These are phyloP conservation scores for Boletellus deceptivus DNA, from an alignment of 1,284 basidiomycete genomes.

Conservation along the genomic window DNA sequence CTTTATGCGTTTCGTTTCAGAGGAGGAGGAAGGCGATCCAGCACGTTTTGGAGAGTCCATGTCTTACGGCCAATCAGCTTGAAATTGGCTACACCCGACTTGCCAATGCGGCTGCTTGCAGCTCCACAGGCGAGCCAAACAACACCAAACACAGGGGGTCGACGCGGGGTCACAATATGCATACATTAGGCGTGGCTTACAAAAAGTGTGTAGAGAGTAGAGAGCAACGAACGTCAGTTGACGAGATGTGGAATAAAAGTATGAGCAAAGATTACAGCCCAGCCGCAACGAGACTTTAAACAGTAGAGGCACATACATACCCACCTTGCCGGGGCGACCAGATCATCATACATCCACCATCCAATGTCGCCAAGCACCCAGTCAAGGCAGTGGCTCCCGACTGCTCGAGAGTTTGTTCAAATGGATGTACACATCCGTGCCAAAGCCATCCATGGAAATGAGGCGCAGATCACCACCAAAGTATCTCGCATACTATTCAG, in stretches of 20 bases:
- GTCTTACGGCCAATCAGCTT: slow-evolving; percentile 23
- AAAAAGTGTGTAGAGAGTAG: too few relatives aligned
- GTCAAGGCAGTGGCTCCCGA: slow-evolving; percentile 66
- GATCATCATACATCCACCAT: too few relatives aligned
- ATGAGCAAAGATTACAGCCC: too few relatives aligned
- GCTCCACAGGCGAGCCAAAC: slow-evolving; percentile 5
- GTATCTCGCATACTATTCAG: slow-evolving; percentile 81
- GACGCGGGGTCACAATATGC: slow-evolving; percentile 2
- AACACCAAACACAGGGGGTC: slow-evolving; percentile 25
- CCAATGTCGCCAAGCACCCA: neutral
- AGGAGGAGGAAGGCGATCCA: slow-evolving; percentile 58
- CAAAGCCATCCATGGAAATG: slow-evolving; percentile 98
- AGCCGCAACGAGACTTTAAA: neutral
- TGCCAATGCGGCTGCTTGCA: slow-evolving; percentile 1
- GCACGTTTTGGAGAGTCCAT: slow-evolving; percentile 77
- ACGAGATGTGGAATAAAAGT: too few relatives aligned
- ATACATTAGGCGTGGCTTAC: too few relatives aligned
- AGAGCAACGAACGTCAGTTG: too few relatives aligned
- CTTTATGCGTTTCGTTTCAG: slow-evolving; percentile 65
- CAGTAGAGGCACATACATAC: neutral
- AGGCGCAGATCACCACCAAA: slow-evolving; percentile 96
- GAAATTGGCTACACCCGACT: slow-evolving; percentile 21
- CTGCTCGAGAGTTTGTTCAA: slow-evolving; percentile 82
- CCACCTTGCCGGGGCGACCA: too few relatives aligned
- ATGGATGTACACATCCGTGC: slow-evolving; percentile 87